Conservation (phyloP, 805 yeast genomes). For the Metschnikowia matae region DNA sequence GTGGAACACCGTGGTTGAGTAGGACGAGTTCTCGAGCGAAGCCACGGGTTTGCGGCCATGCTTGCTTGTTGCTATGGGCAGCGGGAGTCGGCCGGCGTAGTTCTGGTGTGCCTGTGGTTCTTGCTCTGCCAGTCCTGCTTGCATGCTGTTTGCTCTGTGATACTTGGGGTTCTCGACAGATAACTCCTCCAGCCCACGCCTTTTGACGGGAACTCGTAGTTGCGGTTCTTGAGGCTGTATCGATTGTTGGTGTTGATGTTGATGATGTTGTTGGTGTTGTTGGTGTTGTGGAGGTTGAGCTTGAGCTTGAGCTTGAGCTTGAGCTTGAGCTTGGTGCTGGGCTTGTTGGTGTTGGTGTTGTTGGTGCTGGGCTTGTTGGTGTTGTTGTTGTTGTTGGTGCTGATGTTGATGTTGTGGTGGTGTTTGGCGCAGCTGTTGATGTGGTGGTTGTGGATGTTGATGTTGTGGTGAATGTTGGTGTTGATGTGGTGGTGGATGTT, state of each 20-base stretch:
- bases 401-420: constrained; percentile 2
- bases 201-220: not conserved
- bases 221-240: not conserved
- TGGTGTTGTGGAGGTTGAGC: not conserved
- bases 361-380: not conserved
- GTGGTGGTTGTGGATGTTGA: too few species aligned
- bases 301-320: too few species aligned
- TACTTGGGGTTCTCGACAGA: not conserved
- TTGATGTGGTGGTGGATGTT: not conserved
- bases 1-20: constrained; percentile 45
- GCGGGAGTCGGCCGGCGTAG: constrained; percentile 1
- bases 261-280: not conserved
- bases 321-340: too few species aligned
- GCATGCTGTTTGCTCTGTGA: constrained; percentile 1
- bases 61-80: not conserved
- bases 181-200: constrained; percentile 1
- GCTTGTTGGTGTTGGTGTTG: constrained; percentile 1
- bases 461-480: constrained; percentile 4
- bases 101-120: constrained; percentile 3
- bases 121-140: not conserved
- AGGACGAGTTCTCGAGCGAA: constrained; percentile 36
- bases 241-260: not conserved
- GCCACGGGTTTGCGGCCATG: not conserved
- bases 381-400: constrained; percentile 5
- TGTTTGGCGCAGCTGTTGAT: constrained; percentile 4